phyloP scores from a whole-genome alignment of 2,329 filamentous ascomycete genomes.

The Thielaviopsis musarum region DNA sequence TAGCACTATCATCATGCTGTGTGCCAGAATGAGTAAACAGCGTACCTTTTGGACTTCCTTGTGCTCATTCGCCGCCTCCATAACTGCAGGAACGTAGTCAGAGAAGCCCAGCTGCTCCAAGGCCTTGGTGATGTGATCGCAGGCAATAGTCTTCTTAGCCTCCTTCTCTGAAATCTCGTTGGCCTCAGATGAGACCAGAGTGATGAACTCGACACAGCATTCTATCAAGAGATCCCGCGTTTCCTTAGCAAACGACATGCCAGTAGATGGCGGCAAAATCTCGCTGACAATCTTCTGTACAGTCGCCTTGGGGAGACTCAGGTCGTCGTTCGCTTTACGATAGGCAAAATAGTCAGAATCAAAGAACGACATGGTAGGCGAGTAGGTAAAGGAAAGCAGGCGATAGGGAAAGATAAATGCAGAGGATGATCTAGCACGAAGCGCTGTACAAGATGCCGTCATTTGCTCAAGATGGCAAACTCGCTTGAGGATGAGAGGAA shows the following conservation, averaged over 20 bases:
- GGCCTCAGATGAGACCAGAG: conserved; percentile 91
- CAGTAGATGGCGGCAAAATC: conserved; percentile 60
- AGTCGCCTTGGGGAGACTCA: conserved; percentile 49
- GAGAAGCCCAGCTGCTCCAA: conserved; percentile 82
- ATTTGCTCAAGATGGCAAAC: background rate
- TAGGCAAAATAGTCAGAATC: background rate
- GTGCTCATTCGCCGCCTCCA: conserved; percentile 76
- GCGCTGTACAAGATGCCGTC: no score
- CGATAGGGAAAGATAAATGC: background rate
- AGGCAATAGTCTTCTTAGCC: conserved; percentile 97
- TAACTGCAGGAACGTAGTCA: conserved; percentile 77
- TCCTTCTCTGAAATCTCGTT: conserved; percentile 99
- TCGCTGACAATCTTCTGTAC: conserved; percentile 84
- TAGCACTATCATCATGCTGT: background rate
- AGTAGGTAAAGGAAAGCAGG: conserved; percentile 19
- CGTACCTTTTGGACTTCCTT: conserved; percentile 82
- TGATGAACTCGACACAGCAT: conserved; percentile 98
- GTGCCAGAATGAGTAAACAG: conserved; percentile 31
- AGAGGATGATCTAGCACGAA: no score
- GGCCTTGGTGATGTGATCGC: conserved; percentile 92
- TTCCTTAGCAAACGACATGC: conserved; percentile 84
- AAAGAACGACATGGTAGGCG: background rate
- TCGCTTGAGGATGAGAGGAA: background rate
- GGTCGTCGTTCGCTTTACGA: conserved; percentile 39
- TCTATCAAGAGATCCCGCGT: conserved; percentile 91